Evolutionary conservation across 1,139 yeast genomes (phyloP).

Genomic region (Candida smagusa): DNA sequence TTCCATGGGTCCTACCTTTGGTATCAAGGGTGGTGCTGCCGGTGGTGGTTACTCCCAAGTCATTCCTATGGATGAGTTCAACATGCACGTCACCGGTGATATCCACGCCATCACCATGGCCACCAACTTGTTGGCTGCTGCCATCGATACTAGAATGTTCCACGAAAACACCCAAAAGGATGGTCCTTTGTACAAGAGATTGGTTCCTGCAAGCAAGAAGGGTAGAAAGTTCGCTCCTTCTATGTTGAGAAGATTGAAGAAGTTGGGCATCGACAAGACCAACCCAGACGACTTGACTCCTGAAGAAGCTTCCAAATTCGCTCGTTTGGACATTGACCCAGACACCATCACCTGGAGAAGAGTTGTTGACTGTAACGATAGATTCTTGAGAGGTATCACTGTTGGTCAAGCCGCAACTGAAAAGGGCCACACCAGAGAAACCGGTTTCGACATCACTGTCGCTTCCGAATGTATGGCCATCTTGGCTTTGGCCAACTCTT

Average conservation of each 20-base stretch:
- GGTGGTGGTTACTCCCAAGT: constrained; percentile 99
- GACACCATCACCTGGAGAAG: constrained; percentile 95
- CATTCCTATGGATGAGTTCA: constrained; percentile 98
- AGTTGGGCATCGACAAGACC: constrained; percentile 77
- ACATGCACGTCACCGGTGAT: constrained; percentile 97
- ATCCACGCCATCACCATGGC: constrained; percentile 97
- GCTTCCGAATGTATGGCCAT: constrained; percentile 99
- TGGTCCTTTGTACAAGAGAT: constrained; percentile 78
- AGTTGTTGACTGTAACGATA: constrained; percentile 94
- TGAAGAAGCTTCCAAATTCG: constrained; percentile 75
- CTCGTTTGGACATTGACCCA: constrained; percentile 88
- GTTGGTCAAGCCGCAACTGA: constrained; percentile 94
- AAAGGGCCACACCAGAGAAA: constrained; percentile 81
- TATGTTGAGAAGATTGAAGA: constrained; percentile 73
- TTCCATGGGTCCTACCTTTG: constrained; percentile 98
- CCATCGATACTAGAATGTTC: constrained; percentile 96
- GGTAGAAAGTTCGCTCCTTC: constrained; percentile 72
- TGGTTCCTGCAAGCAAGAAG: constrained; percentile 87
- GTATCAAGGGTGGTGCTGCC: constrained; percentile 99
- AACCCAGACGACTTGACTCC: constrained; percentile 79
- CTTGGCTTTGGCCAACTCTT: constrained; percentile 80
- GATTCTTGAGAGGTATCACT: constrained; percentile 88
- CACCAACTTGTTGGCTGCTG: constrained; percentile 93
- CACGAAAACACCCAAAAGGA: constrained; percentile 94
- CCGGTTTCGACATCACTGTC: constrained; percentile 96